Conservation (phyloP, 176 grass and related monocot genomes). For the Paspalum vaginatum region DNA sequence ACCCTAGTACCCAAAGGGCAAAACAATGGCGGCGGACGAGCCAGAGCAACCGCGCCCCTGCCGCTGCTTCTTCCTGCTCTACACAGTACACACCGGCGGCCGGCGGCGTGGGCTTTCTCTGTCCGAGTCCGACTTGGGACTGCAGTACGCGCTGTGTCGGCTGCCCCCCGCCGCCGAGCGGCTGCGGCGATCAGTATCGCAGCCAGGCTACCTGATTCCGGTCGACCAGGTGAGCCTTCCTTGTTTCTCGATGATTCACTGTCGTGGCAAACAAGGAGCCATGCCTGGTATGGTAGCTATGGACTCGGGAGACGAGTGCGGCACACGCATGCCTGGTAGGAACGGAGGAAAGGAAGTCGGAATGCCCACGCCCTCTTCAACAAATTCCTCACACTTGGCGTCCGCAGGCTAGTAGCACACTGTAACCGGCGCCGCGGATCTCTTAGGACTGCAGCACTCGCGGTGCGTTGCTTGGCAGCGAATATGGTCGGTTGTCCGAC, state of each 20-base stretch:
- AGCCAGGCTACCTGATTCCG: neutral
- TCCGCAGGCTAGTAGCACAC: no score
- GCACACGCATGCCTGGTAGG: no score
- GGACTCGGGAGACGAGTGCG: neutral
- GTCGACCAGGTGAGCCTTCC: neutral
- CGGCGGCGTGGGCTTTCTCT: neutral
- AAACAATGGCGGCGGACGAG: neutral
- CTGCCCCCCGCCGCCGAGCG: neutral
- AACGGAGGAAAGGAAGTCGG: neutral
- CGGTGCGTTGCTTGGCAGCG: no score
- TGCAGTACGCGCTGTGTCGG: neutral
- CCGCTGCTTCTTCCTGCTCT: no score
- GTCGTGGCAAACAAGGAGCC: no score
- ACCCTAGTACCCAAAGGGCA: neutral
- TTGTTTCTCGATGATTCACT: neutral
- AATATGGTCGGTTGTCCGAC: no score
- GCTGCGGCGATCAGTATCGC: neutral
- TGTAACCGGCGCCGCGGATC: no score
- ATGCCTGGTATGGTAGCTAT: neutral
- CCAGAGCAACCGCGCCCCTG: no score
- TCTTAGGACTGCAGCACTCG: no score
- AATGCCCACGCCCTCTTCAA: neutral
- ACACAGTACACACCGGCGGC: no score
- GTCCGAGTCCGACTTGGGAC: neutral
- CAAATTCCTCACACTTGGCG: neutral